A percentile compares a stretch with the other conserved stretches of the same genome.
Evolutionary conservation across 257 asterid species (phyloP).

Genomic region (Rhazya stricta): DNA sequence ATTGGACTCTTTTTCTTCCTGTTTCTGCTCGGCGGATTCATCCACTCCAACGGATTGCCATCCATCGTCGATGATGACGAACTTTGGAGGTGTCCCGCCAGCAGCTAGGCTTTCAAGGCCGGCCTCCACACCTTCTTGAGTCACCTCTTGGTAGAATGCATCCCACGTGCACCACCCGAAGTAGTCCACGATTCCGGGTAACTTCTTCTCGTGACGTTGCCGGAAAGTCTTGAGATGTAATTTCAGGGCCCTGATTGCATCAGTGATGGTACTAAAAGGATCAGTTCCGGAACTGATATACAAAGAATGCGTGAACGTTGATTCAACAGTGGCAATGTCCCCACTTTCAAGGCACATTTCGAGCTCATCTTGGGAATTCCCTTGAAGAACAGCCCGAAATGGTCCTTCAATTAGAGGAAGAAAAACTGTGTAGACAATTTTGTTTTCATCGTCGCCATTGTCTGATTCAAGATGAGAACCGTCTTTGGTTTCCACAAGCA

Average conservation of each 20-base stretch:
- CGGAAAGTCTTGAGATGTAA: conserved; percentile 57
- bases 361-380: conserved; percentile 55
- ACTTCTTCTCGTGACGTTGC: conserved; percentile 58
- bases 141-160: conserved; percentile 77
- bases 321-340: conserved; percentile 35
- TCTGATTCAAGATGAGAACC: conserved; percentile 51
- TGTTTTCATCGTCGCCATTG: conserved; percentile 32
- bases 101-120: conserved; percentile 60
- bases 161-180: conserved; percentile 98
- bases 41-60: conserved; percentile 74
- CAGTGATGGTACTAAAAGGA: conserved; percentile 53
- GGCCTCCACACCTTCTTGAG: conserved; percentile 79
- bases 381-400: conserved; percentile 70
- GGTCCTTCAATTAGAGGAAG: conserved; percentile 73
- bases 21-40: conserved; percentile 1
- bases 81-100: conserved; percentile 65
- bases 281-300: conserved; percentile 62
- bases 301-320: conserved; percentile 52
- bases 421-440: conserved; percentile 51
- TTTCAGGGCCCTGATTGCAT: conserved; percentile 57
- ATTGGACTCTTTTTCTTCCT: background rate
- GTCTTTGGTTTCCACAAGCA: conserved; percentile 53
- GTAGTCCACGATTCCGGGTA: conserved; percentile 63
- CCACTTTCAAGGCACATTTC: conserved; percentile 77
- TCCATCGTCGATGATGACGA: conserved; percentile 82